Percentiles rank a stretch among this genome's conserved stretches.
These are phyloP conservation scores for Ceratocystis cacaofunesta DNA, from an alignment of 2,329 filamentous ascomycete genomes.

Conservation along the genomic window DNA sequence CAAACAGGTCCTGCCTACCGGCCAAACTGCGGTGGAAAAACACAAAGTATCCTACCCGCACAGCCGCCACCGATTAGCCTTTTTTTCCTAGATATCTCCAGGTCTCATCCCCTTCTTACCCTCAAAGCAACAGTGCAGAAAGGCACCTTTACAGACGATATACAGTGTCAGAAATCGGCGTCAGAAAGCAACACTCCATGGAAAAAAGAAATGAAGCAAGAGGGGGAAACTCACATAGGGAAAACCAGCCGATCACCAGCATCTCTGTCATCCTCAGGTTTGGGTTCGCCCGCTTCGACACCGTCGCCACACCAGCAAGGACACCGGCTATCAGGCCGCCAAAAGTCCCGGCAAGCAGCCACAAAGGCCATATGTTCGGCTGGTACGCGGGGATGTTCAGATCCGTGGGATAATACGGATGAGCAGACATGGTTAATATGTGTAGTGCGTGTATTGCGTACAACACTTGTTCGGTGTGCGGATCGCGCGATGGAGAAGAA, in stretches of 20 bases:
- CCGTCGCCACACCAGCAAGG: neutral
- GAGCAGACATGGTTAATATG: constrained; percentile 21
- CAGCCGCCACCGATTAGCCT: neutral
- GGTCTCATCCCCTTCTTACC: constrained; percentile 29
- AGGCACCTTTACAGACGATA: constrained; percentile 34
- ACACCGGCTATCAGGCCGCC: constrained; percentile 3
- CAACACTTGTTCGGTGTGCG: neutral
- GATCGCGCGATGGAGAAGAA: neutral
- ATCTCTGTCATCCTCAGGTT: neutral
- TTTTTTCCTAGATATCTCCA: too few relatives aligned
- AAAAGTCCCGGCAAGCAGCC: constrained; percentile 1
- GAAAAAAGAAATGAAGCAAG: neutral
- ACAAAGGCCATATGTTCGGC: constrained; percentile 44
- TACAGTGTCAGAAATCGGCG: neutral
- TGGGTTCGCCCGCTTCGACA: neutral
- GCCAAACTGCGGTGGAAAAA: constrained; percentile 52
- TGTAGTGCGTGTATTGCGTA: neutral
- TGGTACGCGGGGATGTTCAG: constrained; percentile 47
- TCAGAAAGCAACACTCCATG: neutral
- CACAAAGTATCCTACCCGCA: constrained; percentile 53
- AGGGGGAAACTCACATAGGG: constrained; percentile 9
- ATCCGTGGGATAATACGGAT: constrained; percentile 59
- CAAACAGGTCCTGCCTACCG: constrained; percentile 55
- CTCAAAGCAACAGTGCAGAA: constrained; percentile 70
- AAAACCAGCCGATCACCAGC: constrained; percentile 11